Base-by-base conservation (phyloP, 2,329 filamentous ascomycete genomes). In the Sporothrix curviconia region DNA sequence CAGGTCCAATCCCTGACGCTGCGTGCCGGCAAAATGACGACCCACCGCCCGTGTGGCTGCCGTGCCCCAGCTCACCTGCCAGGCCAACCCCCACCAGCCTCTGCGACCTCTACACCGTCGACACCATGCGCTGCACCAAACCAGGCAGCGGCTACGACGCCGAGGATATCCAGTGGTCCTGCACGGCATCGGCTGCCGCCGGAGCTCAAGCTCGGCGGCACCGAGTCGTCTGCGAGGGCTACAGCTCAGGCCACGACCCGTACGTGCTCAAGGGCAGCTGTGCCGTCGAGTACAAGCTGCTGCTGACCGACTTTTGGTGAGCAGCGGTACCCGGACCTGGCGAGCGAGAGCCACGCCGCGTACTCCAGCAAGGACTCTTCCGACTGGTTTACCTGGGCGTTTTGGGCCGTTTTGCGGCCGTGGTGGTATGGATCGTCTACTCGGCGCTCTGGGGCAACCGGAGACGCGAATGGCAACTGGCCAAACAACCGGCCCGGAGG, bases 161-260 rank as follows among this genome's bases (percentile, higher is more conserved):
- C 43, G 85, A 94, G 71, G 88, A 96, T 68, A 80, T 96, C 37
- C 86, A 96, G 73, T 99, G 92, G 92, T 89, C 89, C 28, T 99
- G 92, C 73, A 83, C 83, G 6, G 82, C 84, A 0, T 70, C 73
- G n/a, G 2, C 70, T 87, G 15, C 84, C 84, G 0, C 73, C 77
- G 22, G 80, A 85, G 66, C 77, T 87, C 61, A 81, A 81, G 71
- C 82, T 97, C 28, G 92, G 90, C 58, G 80, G 82, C 60, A 96
- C 92, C 11, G 92, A 97, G 92, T 97, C 56, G 77, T 91, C 11
- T 99, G 94, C 71, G 92, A 99, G 68, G 92, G 94, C 11, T 97
- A 96, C 73, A 76, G 81, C 58, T 78, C 76, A 14, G 73, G 86
- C 0, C 83, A 92, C 47, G 94, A 97, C 69, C 83, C 84, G 0